Conservation (phyloP, 306 rosid genomes). For the Corylus americana region DNA sequence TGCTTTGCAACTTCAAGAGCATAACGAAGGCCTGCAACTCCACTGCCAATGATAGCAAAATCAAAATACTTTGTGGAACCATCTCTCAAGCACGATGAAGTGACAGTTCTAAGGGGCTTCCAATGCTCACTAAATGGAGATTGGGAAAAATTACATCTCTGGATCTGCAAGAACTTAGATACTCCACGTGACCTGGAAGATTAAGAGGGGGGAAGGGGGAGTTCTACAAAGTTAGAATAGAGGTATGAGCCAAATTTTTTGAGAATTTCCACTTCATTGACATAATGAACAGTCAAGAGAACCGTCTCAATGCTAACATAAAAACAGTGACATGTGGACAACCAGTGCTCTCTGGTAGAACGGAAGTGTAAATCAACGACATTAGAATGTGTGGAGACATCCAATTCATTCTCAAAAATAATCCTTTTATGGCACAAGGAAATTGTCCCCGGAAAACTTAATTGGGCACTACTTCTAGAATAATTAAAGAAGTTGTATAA, state of each 20-base stretch:
- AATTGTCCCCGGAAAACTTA: not conserved
- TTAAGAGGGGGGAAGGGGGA: slow-evolving; percentile 1
- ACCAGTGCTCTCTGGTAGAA: not conserved
- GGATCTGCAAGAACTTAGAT: slow-evolving; percentile 52
- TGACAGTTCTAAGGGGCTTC: slow-evolving; percentile 41
- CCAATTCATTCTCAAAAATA: not conserved
- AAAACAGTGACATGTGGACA: not conserved
- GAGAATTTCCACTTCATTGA: not conserved
- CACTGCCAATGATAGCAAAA: slow-evolving; percentile 85
- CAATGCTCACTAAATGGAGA: slow-evolving; percentile 32
- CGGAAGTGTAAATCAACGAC: not conserved
- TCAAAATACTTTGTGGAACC: slow-evolving; percentile 69
- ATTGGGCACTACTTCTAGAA: not conserved
- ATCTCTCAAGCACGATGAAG: slow-evolving; percentile 57
- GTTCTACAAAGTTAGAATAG: slow-evolving; percentile 1
- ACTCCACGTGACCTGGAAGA: slow-evolving; percentile 59
- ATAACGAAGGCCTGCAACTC: slow-evolving; percentile 90
- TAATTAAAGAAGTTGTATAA: not conserved
- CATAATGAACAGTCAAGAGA: not conserved
- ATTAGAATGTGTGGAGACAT: not conserved
- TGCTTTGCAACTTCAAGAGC: slow-evolving; percentile 91
- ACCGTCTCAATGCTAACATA: slow-evolving; percentile 3
- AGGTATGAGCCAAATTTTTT: not conserved
- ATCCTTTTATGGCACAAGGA: not conserved
- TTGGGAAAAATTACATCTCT: slow-evolving; percentile 37